A percentile compares a stretch with the other conserved stretches of the same genome.
These are phyloP conservation scores for Cutaneotrichosporon cavernicola DNA, from an alignment of 1,284 basidiomycete species.

Conservation along the genomic window DNA sequence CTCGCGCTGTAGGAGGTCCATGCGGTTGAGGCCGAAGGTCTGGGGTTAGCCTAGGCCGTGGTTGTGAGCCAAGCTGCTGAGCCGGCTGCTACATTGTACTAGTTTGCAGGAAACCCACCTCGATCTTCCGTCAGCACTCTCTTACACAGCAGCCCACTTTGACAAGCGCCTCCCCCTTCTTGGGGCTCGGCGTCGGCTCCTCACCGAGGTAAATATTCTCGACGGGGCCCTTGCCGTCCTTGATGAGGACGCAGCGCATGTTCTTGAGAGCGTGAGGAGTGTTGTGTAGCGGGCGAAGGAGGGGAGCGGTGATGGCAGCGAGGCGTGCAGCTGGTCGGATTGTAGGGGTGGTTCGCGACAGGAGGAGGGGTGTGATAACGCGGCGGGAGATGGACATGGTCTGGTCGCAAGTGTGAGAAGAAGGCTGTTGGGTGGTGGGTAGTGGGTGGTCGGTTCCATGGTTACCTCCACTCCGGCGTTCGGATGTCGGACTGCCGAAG, in stretches of 20 bases:
- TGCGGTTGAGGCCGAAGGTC: conserved; percentile 81
- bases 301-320: not conserved
- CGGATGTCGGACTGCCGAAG: not conserved
- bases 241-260: conserved; percentile 83
- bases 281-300: conserved; percentile 11
- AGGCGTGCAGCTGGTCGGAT: not conserved
- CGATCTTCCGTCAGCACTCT: conserved; percentile 30
- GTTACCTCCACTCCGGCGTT: not conserved
- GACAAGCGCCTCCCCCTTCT: conserved; percentile 68
- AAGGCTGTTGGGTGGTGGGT: too few species aligned
- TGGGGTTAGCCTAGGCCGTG: conserved; percentile 30
- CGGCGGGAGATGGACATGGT: conserved; percentile 12
- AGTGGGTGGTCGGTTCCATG: too few species aligned
- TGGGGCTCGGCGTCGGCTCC: conserved; percentile 59
- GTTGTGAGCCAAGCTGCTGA: not conserved
- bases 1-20: conserved; percentile 75
- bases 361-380: conserved; percentile 6
- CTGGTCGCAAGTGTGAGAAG: not conserved
- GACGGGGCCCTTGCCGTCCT: conserved; percentile 71
- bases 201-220: conserved; percentile 79
- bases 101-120: conserved; percentile 22
- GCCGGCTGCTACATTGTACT: too few species aligned
- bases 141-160: conserved; percentile 57
- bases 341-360: not conserved
- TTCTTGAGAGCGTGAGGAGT: conserved; percentile 21